A percentile compares a stretch with the other conserved stretches of the same genome.
These are phyloP conservation scores for Coemansia sp. DNA, from an alignment of 192 early-diverging fungal species.

Conservation along the genomic window DNA sequence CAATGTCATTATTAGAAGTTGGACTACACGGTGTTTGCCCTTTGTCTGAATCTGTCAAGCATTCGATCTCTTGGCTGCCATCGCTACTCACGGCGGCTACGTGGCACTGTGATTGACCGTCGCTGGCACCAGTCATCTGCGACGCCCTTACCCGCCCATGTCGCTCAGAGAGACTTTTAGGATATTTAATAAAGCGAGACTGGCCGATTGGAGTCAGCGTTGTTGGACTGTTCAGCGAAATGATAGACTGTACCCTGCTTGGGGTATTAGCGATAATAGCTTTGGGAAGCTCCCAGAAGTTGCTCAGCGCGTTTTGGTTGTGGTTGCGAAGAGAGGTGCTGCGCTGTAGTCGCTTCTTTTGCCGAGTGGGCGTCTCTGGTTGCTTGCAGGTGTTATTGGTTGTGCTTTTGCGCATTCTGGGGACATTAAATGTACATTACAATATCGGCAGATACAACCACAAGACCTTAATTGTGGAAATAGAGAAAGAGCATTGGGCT, in stretches of 20 bases:
- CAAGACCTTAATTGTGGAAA: too few relatives aligned
- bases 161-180: background rate
- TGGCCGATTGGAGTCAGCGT: background rate
- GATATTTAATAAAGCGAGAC: background rate
- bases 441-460: background rate
- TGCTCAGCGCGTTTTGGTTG: conserved; percentile 12
- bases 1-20: background rate
- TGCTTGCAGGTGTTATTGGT: conserved; percentile 2
- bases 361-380: background rate
- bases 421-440: background rate
- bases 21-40: background rate
- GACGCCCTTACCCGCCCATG: background rate
- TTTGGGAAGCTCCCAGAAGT: conserved; percentile 16
- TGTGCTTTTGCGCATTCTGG: conserved; percentile 15
- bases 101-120: background rate
- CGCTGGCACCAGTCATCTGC: background rate
- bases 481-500: too few relatives aligned
- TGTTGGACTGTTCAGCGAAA: conserved; percentile 1
- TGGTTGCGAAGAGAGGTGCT: background rate
- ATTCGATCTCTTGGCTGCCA: background rate
- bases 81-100: background rate
- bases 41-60: background rate
- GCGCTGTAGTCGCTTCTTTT: conserved; percentile 3
- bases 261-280: background rate
- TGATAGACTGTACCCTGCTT: conserved; percentile 8